Conservation (phyloP, 2,329 filamentous ascomycete species). For the Colletotrichum sp. region DNA sequence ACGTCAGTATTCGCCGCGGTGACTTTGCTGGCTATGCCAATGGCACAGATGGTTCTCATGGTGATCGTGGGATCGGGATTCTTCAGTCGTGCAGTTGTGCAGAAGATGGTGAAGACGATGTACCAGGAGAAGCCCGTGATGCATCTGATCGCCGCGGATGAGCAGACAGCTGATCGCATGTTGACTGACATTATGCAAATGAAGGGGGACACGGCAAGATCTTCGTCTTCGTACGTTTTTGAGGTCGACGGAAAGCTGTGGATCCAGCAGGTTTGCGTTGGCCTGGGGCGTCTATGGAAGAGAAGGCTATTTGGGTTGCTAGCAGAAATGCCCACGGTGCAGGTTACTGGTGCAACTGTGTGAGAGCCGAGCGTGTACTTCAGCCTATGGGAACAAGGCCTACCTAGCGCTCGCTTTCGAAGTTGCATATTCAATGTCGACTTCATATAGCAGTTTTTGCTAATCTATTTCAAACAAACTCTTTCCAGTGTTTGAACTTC, state of each 20-base stretch:
- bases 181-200: background rate
- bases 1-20: background rate
- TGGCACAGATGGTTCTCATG: background rate
- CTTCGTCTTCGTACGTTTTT: background rate
- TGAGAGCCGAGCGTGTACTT: background rate
- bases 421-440: background rate
- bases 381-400: background rate
- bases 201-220: background rate
- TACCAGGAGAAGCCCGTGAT: background rate
- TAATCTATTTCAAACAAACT: background rate
- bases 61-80: background rate
- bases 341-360: background rate
- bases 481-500: background rate
- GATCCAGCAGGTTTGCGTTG: background rate
- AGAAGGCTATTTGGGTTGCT: background rate
- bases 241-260: background rate
- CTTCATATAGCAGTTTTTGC: background rate
- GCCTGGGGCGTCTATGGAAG: background rate
- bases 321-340: background rate
- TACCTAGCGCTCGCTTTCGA: background rate
- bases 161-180: background rate
- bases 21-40: background rate
- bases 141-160: background rate
- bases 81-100: background rate
- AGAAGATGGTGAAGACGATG: background rate